Evolutionary conservation across 345 rosid species (phyloP), one percentile per base, ranked within the genome.

Genomic region (Raphanus raphanistrum): DNA sequence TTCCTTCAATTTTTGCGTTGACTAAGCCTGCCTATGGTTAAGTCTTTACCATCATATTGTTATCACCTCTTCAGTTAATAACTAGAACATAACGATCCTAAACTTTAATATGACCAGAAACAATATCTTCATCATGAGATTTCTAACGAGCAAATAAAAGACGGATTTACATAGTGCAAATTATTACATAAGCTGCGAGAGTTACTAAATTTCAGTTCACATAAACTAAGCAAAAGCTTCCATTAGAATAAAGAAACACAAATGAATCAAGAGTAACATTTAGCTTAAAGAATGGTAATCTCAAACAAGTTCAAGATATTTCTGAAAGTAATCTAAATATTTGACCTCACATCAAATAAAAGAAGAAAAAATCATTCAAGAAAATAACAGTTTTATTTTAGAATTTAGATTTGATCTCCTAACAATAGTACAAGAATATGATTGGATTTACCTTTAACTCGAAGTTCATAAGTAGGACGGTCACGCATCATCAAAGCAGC

Each of bases 401-500:
- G 13, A 74, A 28, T 17, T 10, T 17, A 41, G 4, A 36, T 31
- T 2, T 17, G 4, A 38, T 64, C 15, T 17, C 52, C n/a, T 33
- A 0, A 26, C 29, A 48, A 8, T 13, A 5, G 12, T 4, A 13
- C 7, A 48, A 5, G 8, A 73, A 61, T 36, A 2, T 74, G 55
- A 68, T 6, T 67, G 41, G 7, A 16, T 16, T 7, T 86, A 92
- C 99, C 98, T 93, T 87, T 96, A 63, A 93, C 97, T 80, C 87
- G 88, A 62, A 81, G 91, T 12, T 96, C 98, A 83, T 90, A 96
- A 73, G 87, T 81, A 69, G 86, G 68, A 28, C 89, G 92, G 83
- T 96, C 98, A 68, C 92, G 98, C 93, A 91, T 90, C 97, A 91
- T 86, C 27, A 96, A 76, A 0, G 98, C 95, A 85, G 98, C 97